Evolutionary conservation across 2,329 filamentous ascomycete species (phyloP).

Genomic region (Apiospora aurea): DNA sequence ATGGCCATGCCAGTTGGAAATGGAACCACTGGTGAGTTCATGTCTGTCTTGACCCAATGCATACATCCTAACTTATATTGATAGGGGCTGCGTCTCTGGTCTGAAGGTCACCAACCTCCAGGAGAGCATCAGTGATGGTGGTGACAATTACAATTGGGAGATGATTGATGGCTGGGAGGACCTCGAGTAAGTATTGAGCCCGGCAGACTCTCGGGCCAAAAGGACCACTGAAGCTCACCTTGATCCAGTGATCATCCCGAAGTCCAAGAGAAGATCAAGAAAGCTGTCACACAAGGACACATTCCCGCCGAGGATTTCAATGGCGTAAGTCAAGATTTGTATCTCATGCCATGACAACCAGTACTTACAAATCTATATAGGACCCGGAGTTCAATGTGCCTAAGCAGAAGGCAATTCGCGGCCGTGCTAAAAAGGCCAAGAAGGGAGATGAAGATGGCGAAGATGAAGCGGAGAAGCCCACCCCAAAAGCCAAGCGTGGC

Average conservation of each 20-base stretch:
- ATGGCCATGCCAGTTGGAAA: constrained; percentile 68
- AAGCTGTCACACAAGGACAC: constrained; percentile 77
- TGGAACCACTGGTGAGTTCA: constrained; percentile 83
- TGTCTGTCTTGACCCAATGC: constrained; percentile 40
- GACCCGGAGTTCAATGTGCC: constrained; percentile 77
- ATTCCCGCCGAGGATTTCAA: constrained; percentile 89
- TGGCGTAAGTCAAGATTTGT: constrained; percentile 66
- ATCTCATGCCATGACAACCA: constrained; percentile 27
- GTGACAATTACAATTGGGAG: constrained; percentile 65
- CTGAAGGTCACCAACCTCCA: constrained; percentile 72
- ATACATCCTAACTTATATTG: background rate
- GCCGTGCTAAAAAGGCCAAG: constrained; percentile 46
- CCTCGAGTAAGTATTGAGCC: constrained; percentile 54
- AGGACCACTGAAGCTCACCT: constrained; percentile 26
- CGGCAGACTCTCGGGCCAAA: background rate
- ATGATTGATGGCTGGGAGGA: constrained; percentile 84
- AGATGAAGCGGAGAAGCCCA: constrained; percentile 39
- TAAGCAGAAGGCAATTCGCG: constrained; percentile 70
- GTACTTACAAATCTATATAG: constrained; percentile 49
- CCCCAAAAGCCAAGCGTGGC: constrained; percentile 46
- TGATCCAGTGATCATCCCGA: constrained; percentile 58
- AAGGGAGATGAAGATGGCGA: constrained; percentile 43
- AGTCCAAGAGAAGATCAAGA: constrained; percentile 74
- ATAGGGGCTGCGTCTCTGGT: constrained; percentile 89
- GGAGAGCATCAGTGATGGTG: constrained; percentile 56